Percentiles rank a stretch among this genome's conserved stretches.
Conservation (phyloP, 2,329 filamentous ascomycete genomes). For the Aspergillus sp. region DNA sequence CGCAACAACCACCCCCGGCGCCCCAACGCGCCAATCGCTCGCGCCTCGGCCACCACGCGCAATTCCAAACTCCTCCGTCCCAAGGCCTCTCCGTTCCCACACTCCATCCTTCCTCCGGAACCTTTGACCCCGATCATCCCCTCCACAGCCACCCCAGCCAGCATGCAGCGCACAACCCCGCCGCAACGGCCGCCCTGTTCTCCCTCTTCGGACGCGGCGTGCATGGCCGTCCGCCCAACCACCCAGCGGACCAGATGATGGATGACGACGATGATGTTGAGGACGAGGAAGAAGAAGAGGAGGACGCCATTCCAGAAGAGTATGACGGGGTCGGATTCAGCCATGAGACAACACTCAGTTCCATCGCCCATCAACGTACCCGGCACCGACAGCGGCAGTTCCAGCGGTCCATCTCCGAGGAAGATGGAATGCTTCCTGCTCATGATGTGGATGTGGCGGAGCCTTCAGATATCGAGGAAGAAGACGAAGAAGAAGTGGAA, state of each 20-base stretch:
- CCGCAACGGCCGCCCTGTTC: conserved; percentile 27
- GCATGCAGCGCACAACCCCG: neutral
- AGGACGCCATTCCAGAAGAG: neutral
- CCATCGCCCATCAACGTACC: too few species aligned
- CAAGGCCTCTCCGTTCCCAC: conserved; percentile 33
- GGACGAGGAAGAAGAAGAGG: neutral
- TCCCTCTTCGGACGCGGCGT: conserved; percentile 23
- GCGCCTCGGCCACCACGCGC: conserved; percentile 21
- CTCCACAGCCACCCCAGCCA: conserved; percentile 15
- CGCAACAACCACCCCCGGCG: conserved; percentile 10
- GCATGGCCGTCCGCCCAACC: conserved; percentile 8
- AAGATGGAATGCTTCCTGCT: neutral
- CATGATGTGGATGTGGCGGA: neutral
- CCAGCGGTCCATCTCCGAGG: neutral
- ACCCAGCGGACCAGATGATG: conserved; percentile 4
- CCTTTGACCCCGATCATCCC: conserved; percentile 25
- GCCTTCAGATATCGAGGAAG: neutral
- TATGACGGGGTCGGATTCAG: too few species aligned
- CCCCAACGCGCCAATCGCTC: conserved; percentile 16
- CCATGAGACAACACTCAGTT: too few species aligned
- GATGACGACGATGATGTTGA: conserved; percentile 11
- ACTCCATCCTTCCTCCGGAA: conserved; percentile 30
- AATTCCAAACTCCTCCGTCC: conserved; percentile 38
- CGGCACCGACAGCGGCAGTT: too few species aligned
- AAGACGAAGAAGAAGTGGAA: neutral